A percentile compares a stretch with the other conserved stretches of the same genome.
These are phyloP conservation scores for Mariannaea elegans DNA, from an alignment of 2,329 filamentous ascomycete species.

Conservation along the genomic window DNA sequence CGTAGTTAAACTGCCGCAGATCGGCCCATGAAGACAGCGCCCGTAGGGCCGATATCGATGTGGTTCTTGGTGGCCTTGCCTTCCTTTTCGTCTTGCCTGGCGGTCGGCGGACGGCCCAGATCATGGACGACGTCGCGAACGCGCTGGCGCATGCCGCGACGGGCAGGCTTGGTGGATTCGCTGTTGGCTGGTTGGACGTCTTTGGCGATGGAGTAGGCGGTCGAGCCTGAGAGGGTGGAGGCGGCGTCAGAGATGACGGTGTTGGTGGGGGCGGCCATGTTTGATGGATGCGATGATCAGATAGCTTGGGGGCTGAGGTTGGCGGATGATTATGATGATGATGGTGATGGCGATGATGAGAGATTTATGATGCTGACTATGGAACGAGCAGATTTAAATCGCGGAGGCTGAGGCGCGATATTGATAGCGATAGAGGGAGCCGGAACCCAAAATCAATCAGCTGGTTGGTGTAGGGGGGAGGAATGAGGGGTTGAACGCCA, in stretches of 20 bases:
- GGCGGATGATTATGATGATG: neutral
- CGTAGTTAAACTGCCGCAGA: conserved; percentile 24
- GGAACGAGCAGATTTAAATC: too few species aligned
- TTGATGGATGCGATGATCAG: conserved; percentile 1
- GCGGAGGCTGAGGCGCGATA: too few species aligned
- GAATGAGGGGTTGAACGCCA: neutral
- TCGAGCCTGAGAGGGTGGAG: conserved; percentile 43
- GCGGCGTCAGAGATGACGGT: conserved; percentile 42
- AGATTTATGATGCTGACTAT: too few species aligned
- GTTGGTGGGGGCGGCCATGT: conserved; percentile 32
- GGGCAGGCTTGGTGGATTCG: conserved; percentile 12
- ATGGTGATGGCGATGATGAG: neutral
- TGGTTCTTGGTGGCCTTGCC: conserved; percentile 42
- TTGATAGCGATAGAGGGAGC: neutral
- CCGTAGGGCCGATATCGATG: conserved; percentile 40
- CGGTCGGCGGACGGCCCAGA: conserved; percentile 45
- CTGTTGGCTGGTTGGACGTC: conserved; percentile 28
- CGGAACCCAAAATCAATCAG: neutral
- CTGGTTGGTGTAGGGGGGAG: neutral
- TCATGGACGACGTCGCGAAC: conserved; percentile 46
- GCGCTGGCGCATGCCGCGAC: conserved; percentile 43
- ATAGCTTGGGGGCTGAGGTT: neutral
- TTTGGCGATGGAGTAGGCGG: conserved; percentile 42
- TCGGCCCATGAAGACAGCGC: conserved; percentile 36
- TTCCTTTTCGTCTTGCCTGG: conserved; percentile 44